Evolutionary conservation across 148 eudicot genomes (phyloP).

Genomic region (Chenopodium berlandieri): DNA sequence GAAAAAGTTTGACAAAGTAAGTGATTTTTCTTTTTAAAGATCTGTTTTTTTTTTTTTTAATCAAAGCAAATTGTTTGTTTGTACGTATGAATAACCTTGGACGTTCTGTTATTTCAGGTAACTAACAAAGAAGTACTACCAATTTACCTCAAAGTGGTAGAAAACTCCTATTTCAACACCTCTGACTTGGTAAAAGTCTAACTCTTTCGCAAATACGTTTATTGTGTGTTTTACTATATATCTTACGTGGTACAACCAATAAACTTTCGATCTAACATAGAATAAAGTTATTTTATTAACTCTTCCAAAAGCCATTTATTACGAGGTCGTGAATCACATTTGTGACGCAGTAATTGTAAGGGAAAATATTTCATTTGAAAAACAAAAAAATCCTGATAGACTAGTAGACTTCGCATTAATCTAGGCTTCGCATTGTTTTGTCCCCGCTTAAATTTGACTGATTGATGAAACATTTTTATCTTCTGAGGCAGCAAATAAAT

Average conservation of each 20-base stretch:
- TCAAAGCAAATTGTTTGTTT: slow-evolving; percentile 16
- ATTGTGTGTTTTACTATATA: too few relatives aligned
- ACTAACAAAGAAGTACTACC: slow-evolving; percentile 79
- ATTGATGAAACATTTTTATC: slow-evolving; percentile 27
- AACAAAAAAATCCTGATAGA: background rate
- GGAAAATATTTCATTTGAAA: background rate
- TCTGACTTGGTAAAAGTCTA: slow-evolving; percentile 71
- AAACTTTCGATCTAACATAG: background rate
- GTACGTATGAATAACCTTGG: slow-evolving; percentile 15
- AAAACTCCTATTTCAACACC: slow-evolving; percentile 88
- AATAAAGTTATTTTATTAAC: too few relatives aligned
- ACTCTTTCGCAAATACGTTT: background rate
- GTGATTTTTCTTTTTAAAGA: slow-evolving; percentile 26
- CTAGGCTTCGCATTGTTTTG: slow-evolving; percentile 25
- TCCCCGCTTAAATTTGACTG: slow-evolving; percentile 27
- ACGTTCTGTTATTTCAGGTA: slow-evolving; percentile 50
- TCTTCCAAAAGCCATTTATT: too few relatives aligned
- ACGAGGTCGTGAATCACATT: too few relatives aligned
- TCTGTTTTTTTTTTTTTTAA: slow-evolving; percentile 4
- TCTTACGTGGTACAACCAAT: background rate
- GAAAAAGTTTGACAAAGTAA: slow-evolving; percentile 94
- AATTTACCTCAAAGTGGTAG: slow-evolving; percentile 81
- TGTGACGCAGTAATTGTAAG: background rate
- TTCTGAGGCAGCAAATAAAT: slow-evolving; percentile 8
- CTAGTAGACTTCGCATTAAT: background rate